Evolutionary conservation across 768 basidiomycete species (phyloP).

Genomic region (Podaxis sp.): DNA sequence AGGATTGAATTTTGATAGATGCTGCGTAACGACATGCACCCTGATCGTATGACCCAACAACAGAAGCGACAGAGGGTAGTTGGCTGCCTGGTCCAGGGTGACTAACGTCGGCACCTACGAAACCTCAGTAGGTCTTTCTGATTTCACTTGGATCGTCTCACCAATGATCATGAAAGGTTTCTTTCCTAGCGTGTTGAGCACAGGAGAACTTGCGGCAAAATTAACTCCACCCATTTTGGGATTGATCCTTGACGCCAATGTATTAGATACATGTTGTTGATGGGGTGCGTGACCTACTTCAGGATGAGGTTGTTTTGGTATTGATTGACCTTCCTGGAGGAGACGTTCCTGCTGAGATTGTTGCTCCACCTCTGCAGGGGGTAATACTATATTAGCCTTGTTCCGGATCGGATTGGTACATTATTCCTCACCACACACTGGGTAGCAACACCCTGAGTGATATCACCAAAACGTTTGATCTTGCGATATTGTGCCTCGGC

Average conservation of each 20-base stretch:
- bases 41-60: conserved; percentile 57
- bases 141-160: conserved; percentile 15
- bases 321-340: conserved; percentile 35
- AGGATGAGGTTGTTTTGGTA: conserved; percentile 59
- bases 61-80: conserved; percentile 54
- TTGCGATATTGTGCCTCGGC: conserved; percentile 27
- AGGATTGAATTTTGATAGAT: conserved; percentile 40
- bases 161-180: conserved; percentile 42
- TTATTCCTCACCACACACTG: conserved; percentile 55
- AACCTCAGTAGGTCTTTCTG: neutral
- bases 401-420: neutral
- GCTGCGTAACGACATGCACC: conserved; percentile 47
- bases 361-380: conserved; percentile 9
- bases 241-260: conserved; percentile 41
- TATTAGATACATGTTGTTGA: neutral
- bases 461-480: conserved; percentile 37
- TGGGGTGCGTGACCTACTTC: conserved; percentile 36
- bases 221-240: conserved; percentile 55
- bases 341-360: conserved; percentile 8
- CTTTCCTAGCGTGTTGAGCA: conserved; percentile 18
- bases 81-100: conserved; percentile 59
- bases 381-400: neutral
- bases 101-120: conserved; percentile 56
- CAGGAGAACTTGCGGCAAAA: conserved; percentile 30
- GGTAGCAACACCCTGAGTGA: conserved; percentile 55